Evolutionary conservation across 139 green algal genomes (phyloP), one percentile per base, ranked within the genome.

Genomic region (Coccomyxa sp.): DNA sequence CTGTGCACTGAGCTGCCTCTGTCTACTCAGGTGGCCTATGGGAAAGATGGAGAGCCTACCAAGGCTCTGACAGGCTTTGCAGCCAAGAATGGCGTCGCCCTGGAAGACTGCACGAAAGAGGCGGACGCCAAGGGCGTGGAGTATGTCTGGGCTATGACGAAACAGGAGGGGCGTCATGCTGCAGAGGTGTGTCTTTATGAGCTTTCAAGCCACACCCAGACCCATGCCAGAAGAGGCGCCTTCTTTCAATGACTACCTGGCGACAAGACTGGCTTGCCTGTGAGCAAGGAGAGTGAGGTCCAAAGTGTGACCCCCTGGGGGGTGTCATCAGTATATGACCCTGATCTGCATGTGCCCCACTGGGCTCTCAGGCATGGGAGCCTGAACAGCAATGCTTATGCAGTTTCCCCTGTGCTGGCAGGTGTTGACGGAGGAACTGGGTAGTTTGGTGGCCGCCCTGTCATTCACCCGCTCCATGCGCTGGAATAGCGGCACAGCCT

Each of bases 1-100:
- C 37, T 77, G 29, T 31, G 22, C 27, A 22, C 50, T 64, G 5
- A 64, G 50, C 50, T 31, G 50, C 50, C 27, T 6, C 24, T 36
- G 64, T 37, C 44, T 73, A 0, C 74, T 9, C 77, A 86, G 69
- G 83, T 90, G 36, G 93, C 90, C 3, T 97, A 91, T 77, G 86
- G 85, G 1, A 82, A 77, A 0, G 80, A 92, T 14, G 94, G 94
- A 35, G 80, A 73, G 8, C 90, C 94, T 69, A 97, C 90, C 72
- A 97, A 96, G 83, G 95, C 96, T 4, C 86, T 96, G 70, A 77
- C 94, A 70, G 96, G 96, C 36, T 99, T 99, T 84, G 97, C 91
- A 84, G 89, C 83, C 41, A 98, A 98, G 86, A 97, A 95, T 69
- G 93, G 91, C 16, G 88, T 95, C 16, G 33, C 81, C 0, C 18